phyloP scores from a whole-genome alignment of 1,284 basidiomycete species.

The Leccinum ponderosum region DNA sequence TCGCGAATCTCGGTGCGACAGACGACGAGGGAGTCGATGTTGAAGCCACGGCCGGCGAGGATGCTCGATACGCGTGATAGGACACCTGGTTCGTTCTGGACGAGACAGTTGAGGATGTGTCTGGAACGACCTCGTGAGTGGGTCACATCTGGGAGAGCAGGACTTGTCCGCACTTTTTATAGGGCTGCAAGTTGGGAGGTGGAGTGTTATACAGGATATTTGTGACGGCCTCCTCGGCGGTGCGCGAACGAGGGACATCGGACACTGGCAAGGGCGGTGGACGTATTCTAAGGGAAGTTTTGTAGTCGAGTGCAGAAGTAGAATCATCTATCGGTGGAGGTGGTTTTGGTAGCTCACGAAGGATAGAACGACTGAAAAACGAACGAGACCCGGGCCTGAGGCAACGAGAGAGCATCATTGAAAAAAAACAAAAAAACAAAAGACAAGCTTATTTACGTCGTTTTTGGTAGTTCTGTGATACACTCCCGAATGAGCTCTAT shows the following conservation, averaged over 20 bases:
- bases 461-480: constrained; percentile 49
- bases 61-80: constrained; percentile 97
- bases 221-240: constrained; percentile 92
- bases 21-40: constrained; percentile 98
- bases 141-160: background rate
- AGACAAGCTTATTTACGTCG: constrained; percentile 18
- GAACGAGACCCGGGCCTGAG: constrained; percentile 10
- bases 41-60: constrained; percentile 96
- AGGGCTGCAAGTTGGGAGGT: constrained; percentile 89
- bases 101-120: constrained; percentile 97
- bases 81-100: constrained; percentile 99
- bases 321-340: constrained; percentile 83
- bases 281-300: constrained; percentile 67
- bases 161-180: constrained; percentile 72
- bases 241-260: constrained; percentile 73
- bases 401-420: constrained; percentile 16
- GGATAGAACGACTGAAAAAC: constrained; percentile 6
- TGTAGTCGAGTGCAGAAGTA: constrained; percentile 95
- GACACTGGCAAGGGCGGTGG: constrained; percentile 78
- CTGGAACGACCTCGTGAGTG: constrained; percentile 39
- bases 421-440: background rate
- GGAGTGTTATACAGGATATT: constrained; percentile 97
- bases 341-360: constrained; percentile 40
- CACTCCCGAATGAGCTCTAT: constrained; percentile 50
- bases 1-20: constrained; percentile 98